Percentiles rank a stretch among this genome's conserved stretches.
Conservation (phyloP, 1,284 basidiomycete species). For the Pterulicium gracile region DNA sequence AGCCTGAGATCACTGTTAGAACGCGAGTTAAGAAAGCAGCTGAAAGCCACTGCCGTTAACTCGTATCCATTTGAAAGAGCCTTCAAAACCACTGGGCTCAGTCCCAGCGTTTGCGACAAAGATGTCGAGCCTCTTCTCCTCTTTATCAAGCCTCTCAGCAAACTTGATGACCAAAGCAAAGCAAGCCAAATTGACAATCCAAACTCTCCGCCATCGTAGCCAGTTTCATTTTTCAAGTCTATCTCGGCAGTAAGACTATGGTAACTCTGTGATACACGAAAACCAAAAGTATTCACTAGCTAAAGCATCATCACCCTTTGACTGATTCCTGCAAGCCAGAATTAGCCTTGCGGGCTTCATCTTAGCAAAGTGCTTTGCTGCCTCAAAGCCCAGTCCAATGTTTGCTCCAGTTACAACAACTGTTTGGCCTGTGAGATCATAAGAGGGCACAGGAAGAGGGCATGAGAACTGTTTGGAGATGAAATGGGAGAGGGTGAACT, state of each 20-base stretch:
- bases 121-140: slow-evolving; percentile 20
- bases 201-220: slow-evolving; percentile 17
- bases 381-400: slow-evolving; percentile 22
- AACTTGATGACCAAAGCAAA: slow-evolving; percentile 20
- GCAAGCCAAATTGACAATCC: slow-evolving; percentile 19
- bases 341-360: slow-evolving; percentile 21
- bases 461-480: too few relatives aligned
- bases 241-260: too few relatives aligned
- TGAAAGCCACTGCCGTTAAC: too few relatives aligned
- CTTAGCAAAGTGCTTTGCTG: slow-evolving; percentile 20
- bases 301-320: slow-evolving; percentile 15
- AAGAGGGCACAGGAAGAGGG: too few relatives aligned
- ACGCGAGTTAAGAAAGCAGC: too few relatives aligned
- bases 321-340: slow-evolving; percentile 17
- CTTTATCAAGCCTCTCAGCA: slow-evolving; percentile 17
- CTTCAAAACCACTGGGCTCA: too few relatives aligned
- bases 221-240: too few relatives aligned
- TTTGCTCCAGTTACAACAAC: slow-evolving; percentile 24
- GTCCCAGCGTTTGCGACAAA: slow-evolving; percentile 23
- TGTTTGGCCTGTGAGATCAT: slow-evolving; percentile 20
- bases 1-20: too few relatives aligned
- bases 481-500: too few relatives aligned
- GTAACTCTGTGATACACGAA: too few relatives aligned
- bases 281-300: slow-evolving; percentile 13
- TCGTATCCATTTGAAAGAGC: too few relatives aligned